phyloP scores from a whole-genome alignment of 1,284 basidiomycete genomes.

The Naganishia sp. region DNA sequence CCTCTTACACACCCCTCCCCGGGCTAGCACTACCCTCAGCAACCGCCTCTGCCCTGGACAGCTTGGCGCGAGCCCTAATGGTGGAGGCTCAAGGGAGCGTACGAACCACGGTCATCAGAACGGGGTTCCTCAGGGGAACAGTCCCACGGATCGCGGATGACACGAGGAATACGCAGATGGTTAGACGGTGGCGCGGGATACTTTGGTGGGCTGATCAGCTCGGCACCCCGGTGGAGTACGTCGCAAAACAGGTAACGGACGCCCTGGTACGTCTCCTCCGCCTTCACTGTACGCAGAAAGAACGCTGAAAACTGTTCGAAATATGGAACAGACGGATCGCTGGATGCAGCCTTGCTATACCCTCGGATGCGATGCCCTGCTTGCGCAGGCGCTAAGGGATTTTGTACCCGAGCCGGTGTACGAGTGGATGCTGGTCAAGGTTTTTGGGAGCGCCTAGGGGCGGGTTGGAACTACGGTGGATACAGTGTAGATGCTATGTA shows the following conservation, averaged over 20 bases:
- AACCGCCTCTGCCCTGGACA: neutral
- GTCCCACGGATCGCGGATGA: neutral
- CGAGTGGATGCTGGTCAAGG: constrained; percentile 10
- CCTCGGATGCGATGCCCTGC: constrained; percentile 11
- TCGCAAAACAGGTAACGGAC: constrained; percentile 6
- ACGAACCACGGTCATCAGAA: constrained; percentile 1
- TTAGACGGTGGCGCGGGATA: neutral
- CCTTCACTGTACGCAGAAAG: neutral
- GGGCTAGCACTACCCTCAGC: neutral
- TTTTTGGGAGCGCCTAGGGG: neutral
- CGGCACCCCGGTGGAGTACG: neutral
- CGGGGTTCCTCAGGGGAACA: neutral
- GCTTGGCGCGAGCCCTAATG: constrained; percentile 3
- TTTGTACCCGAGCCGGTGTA: constrained; percentile 17
- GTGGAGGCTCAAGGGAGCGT: neutral
- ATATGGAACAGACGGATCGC: constrained; percentile 6
- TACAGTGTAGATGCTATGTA: neutral
- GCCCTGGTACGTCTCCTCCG: constrained; percentile 7
- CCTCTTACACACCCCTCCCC: constrained; percentile 3
- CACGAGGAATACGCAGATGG: neutral
- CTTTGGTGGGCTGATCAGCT: neutral
- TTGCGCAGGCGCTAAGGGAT: constrained; percentile 8
- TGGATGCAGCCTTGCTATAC: constrained; percentile 22
- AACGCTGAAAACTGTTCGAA: neutral
- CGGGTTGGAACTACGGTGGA: neutral